Evolutionary conservation across 2,329 filamentous ascomycete genomes (phyloP).

Genomic region (Colletotrichum gigasporum): DNA sequence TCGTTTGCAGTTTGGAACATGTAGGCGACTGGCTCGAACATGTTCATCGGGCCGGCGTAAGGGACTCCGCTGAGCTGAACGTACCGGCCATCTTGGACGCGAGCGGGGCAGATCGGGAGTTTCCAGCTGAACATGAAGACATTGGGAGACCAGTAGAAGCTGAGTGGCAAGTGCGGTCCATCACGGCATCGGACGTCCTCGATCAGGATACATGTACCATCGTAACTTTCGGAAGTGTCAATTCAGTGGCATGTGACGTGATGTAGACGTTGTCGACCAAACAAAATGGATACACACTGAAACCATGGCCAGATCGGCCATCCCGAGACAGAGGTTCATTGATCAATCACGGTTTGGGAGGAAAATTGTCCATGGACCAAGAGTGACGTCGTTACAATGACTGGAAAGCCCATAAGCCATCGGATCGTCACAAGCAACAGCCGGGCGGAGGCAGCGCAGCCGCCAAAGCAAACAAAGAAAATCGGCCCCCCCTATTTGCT

Average conservation of each 20-base stretch:
- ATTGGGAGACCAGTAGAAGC: not conserved
- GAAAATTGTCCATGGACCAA: not conserved
- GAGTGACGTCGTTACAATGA: not conserved
- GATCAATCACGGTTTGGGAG: not conserved
- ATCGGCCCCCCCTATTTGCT: too few species aligned
- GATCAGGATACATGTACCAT: not conserved
- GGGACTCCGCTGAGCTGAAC: not conserved
- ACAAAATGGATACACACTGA: constrained; percentile 1
- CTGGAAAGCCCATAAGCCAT: not conserved
- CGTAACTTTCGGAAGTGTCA: too few species aligned
- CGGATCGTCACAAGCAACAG: not conserved
- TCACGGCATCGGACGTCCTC: not conserved
- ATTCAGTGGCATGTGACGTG: too few species aligned
- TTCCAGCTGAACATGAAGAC: not conserved
- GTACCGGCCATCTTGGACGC: not conserved
- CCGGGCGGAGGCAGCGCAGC: too few species aligned
- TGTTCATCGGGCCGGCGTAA: not conserved
- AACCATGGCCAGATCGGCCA: not conserved
- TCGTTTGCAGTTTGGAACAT: not conserved
- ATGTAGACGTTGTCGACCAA: too few species aligned
- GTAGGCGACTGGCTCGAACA: not conserved
- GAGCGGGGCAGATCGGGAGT: not conserved
- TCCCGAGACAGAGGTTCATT: not conserved
- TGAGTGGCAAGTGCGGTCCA: not conserved
- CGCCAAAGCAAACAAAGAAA: too few species aligned